These are phyloP conservation scores for Coniochaeta ligniaria DNA, from an alignment of 2,329 filamentous ascomycete species.

Conservation along the genomic window DNA sequence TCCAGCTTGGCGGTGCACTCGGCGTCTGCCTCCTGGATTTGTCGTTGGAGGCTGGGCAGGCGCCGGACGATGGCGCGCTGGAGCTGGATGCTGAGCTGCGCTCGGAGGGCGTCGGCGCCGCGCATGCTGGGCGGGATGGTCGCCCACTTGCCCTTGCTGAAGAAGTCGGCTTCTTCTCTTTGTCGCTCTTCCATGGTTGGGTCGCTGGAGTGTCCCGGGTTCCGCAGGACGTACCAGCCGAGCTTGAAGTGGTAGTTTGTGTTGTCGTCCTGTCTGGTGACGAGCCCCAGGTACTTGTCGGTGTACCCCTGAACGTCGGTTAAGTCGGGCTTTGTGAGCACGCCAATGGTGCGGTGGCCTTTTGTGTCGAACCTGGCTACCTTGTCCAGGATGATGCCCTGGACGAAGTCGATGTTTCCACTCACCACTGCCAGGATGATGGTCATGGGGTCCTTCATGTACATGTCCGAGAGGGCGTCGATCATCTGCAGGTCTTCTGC, in stretches of 20 bases:
- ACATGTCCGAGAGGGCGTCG: slow-evolving; percentile 40
- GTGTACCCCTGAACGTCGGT: slow-evolving; percentile 45
- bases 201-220: slow-evolving; percentile 40
- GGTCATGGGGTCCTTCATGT: slow-evolving; percentile 48
- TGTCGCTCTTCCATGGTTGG: slow-evolving; percentile 31
- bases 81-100: slow-evolving; percentile 41
- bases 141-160: slow-evolving; percentile 40
- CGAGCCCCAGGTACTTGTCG: slow-evolving; percentile 46
- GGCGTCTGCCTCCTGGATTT: slow-evolving; percentile 42
- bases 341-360: slow-evolving; percentile 41
- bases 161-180: slow-evolving; percentile 38
- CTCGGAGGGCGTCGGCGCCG: slow-evolving; percentile 35
- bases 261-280: slow-evolving; percentile 44
- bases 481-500: slow-evolving; percentile 45
- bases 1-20: slow-evolving; percentile 41
- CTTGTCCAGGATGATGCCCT: slow-evolving; percentile 43
- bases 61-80: slow-evolving; percentile 46
- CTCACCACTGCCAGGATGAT: slow-evolving; percentile 49
- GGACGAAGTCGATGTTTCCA: slow-evolving; percentile 47
- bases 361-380: slow-evolving; percentile 41
- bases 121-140: slow-evolving; percentile 38
- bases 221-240: slow-evolving; percentile 42
- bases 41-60: slow-evolving; percentile 39
- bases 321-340: slow-evolving; percentile 45
- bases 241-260: slow-evolving; percentile 32